phyloP scores from a whole-genome alignment of 1,284 basidiomycete genomes.

The Mycosarcoma maydis region DNA sequence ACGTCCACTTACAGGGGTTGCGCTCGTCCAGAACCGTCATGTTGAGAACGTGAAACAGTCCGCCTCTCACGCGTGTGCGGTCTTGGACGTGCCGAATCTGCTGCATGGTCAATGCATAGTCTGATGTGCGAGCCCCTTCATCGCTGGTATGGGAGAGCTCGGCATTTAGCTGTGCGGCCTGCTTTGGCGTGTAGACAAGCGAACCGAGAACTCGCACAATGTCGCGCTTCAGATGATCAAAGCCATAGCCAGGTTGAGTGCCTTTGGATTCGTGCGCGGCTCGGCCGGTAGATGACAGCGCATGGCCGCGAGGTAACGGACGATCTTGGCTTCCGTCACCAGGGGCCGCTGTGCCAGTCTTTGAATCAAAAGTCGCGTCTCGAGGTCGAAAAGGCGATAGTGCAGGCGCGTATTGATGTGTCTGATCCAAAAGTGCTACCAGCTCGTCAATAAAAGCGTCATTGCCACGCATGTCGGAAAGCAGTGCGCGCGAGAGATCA shows the following conservation, averaged over 20 bases:
- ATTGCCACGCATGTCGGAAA: conserved; percentile 14
- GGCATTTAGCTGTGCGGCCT: neutral
- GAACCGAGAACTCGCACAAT: conserved; percentile 52
- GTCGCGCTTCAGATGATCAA: conserved; percentile 56
- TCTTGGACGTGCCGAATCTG: conserved; percentile 56
- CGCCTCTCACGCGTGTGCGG: conserved; percentile 49
- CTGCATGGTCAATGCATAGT: neutral
- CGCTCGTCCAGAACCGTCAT: conserved; percentile 61
- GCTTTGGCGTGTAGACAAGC: conserved; percentile 29
- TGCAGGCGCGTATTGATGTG: conserved; percentile 43
- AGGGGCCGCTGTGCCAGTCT: neutral
- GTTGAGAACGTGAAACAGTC: conserved; percentile 58
- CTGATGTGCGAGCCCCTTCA: neutral
- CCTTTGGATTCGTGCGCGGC: conserved; percentile 13
- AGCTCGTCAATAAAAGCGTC: conserved; percentile 25
- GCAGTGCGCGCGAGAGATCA: conserved; percentile 3
- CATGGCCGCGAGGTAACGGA: conserved; percentile 39
- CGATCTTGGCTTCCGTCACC: neutral
- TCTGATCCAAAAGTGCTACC: conserved; percentile 36
- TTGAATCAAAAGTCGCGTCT: neutral
- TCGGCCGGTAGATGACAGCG: conserved; percentile 43
- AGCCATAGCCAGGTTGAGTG: conserved; percentile 25
- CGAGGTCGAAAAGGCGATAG: conserved; percentile 48
- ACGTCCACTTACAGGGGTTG: conserved; percentile 50
- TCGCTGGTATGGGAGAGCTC: neutral